These are phyloP conservation scores for Coprinellus micaceus DNA, from an alignment of 768 basidiomycete species.

Conservation along the genomic window DNA sequence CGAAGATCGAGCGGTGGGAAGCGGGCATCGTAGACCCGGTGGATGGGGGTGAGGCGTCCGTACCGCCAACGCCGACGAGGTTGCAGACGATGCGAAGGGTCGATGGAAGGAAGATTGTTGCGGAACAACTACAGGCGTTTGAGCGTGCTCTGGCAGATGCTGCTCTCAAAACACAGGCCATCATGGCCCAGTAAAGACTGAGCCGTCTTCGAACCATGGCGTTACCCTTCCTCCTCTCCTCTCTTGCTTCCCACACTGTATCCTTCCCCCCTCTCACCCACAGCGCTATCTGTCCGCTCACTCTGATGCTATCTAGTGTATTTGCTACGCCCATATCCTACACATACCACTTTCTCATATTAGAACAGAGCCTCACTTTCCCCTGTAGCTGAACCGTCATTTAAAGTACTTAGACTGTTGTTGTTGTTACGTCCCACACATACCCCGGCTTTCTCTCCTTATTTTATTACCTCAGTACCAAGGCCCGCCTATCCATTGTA, in stretches of 20 bases:
- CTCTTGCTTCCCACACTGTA: neutral
- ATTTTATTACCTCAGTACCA: neutral
- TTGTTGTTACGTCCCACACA: neutral
- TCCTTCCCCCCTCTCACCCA: neutral
- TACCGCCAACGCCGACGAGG: conserved; percentile 27
- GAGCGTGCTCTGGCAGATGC: conserved; percentile 70
- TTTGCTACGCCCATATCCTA: neutral
- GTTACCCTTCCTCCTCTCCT: neutral
- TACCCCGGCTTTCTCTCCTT: neutral
- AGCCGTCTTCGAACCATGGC: neutral
- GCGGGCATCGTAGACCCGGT: conserved; percentile 49
- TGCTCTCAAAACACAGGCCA: conserved; percentile 70
- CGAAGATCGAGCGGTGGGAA: conserved; percentile 80
- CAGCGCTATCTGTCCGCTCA: neutral
- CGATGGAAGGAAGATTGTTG: conserved; percentile 70
- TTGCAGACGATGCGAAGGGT: conserved; percentile 37
- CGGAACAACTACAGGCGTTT: conserved; percentile 76
- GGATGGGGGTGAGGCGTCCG: conserved; percentile 21
- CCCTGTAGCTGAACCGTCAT: neutral
- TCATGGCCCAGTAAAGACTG: conserved; percentile 63
- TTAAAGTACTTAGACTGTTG: neutral
- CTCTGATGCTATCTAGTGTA: neutral
- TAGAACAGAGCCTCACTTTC: neutral
- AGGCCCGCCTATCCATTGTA: conserved; percentile 44
- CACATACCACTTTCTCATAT: neutral